Base-by-base conservation (phyloP, 768 basidiomycete species). In the Leccinellum rugosiceps region DNA sequence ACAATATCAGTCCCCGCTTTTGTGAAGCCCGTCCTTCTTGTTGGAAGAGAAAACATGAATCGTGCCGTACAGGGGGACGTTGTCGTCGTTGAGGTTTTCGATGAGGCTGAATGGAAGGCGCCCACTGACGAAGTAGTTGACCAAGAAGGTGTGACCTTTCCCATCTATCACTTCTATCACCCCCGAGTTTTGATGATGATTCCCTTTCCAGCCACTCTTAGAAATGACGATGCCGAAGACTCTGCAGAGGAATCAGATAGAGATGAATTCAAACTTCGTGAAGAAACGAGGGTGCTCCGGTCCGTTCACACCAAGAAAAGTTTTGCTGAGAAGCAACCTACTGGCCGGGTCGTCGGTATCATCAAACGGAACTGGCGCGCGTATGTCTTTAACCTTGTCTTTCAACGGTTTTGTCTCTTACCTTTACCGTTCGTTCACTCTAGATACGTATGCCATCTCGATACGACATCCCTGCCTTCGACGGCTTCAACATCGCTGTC, bases 301-400 rank as follows among this genome's bases (percentile, higher is more conserved):
- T 59, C 65, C 3, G 57, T 50, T 15, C 30, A 60, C 19, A 35
- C 34, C 34, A 79, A 62, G 52, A 68, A 67, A 52, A n/a, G 52
- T 14, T 58, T 65, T n/a, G 63, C 73, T 30, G 88, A 90, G 63
- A 86, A 81, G 61, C 93, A 94, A 65, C 96, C 96, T 3, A 98
- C 96, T 0, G 97, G 97, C 10, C 83, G 85, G 26, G 80, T 98
- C 5, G 89, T 98, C 9, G 97, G 96, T 7, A 78, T 98, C 55
- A 84, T 94, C 64, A 97, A 96, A 74, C 83, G 97, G 8, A 95
- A 95, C 65, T 99, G 96, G 96, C 77, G 95, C 66, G 87, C 95
- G 84, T 94, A 74, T 61, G 90, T 82, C 13, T 31, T 51, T 45
- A 2, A 11, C 35, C 19, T n/a, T 14, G 3, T 14, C 9, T 49